These are phyloP conservation scores for thale cress (Arabidopsis thaliana) DNA, from an alignment of 345 rosid genomes.

Conservation along the genomic window TAIR10.1 NC_003074.8:5016001-5016500, in stretches of 20 bases:
- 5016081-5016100: conserved; percentile 88
- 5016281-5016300: conserved; percentile 49
- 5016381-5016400: conserved; percentile 85
- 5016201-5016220: conserved; percentile 71
- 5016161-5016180: conserved; percentile 19
- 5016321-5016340: conserved; percentile 84
- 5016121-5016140: background rate
- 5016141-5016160: background rate
- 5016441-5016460: conserved; percentile 39
- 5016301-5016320: conserved; percentile 83
- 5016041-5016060: conserved; percentile 71
- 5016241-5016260: conserved; percentile 80
- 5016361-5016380: conserved; percentile 97
- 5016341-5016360: conserved; percentile 82
- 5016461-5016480: conserved; percentile 58
- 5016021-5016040: conserved; percentile 66
- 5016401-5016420: conserved; percentile 26
- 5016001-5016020: conserved; percentile 77
- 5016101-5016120: conserved; percentile 56
- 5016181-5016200: conserved; percentile 22
- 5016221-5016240: conserved; percentile 62
- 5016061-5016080: conserved; percentile 74
- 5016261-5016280: conserved; percentile 52
- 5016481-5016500: conserved; percentile 92
- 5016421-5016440: background rate